phyloP scores from a whole-genome alignment of 2,329 filamentous ascomycete species.

The Neofusicoccum parvum region DNA sequence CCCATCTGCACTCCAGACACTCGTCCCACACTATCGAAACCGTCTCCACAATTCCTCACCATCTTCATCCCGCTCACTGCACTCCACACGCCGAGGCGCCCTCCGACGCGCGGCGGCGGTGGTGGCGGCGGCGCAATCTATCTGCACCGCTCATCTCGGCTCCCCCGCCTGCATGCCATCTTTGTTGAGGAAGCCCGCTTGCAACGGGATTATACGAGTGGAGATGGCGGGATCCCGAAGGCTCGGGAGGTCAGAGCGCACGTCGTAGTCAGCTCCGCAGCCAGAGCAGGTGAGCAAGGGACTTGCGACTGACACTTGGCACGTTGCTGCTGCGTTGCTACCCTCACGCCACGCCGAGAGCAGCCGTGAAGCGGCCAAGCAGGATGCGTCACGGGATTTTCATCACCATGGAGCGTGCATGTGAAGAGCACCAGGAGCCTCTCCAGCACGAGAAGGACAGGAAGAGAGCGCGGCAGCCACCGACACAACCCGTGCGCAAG shows the following conservation, averaged over 20 bases:
- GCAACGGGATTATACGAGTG: neutral
- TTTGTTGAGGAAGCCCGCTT: neutral
- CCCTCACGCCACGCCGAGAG: neutral
- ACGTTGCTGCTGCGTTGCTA: conserved; percentile 3
- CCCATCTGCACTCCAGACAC: conserved; percentile 1
- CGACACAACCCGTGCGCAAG: neutral
- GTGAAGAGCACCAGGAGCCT: neutral
- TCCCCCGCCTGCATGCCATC: neutral
- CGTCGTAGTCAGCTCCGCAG: conserved; percentile 1
- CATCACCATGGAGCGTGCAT: neutral
- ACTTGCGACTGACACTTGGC: neutral
- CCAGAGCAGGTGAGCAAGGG: neutral
- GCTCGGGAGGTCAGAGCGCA: neutral
- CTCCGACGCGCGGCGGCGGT: neutral
- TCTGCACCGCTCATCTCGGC: neutral
- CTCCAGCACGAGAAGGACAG: neutral
- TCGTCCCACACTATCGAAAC: conserved; percentile 1
- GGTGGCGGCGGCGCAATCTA: neutral
- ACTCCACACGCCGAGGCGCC: neutral
- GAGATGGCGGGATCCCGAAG: neutral
- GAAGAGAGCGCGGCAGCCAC: neutral
- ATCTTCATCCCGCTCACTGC: neutral
- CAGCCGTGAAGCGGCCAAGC: neutral
- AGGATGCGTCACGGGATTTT: neutral
- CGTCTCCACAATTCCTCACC: conserved; percentile 4